Percentiles rank a stretch among this genome's conserved stretches.
Conservation (phyloP, 2,329 filamentous ascomycete species). For the Penicillium palitans region DNA sequence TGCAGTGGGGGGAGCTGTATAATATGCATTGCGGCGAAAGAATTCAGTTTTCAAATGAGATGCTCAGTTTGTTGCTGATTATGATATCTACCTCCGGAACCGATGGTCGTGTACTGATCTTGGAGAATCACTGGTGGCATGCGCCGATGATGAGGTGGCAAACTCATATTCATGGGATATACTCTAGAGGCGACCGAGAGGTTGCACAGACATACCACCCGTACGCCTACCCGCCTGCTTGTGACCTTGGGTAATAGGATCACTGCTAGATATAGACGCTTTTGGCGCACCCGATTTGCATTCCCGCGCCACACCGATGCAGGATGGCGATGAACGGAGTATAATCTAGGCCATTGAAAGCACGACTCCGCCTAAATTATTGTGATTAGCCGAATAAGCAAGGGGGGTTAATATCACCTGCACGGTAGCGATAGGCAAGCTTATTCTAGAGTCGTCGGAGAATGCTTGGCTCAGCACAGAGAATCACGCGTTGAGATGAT, state of each 20-base stretch:
- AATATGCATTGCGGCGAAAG: conserved; percentile 23
- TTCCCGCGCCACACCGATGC: conserved; percentile 4
- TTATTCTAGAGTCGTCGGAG: neutral
- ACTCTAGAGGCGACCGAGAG: neutral
- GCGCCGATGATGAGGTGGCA: neutral
- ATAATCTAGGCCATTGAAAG: neutral
- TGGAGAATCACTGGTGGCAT: neutral
- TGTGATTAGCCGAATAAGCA: neutral
- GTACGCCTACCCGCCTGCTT: neutral
- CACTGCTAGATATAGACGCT: neutral
- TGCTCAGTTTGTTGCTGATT: conserved; percentile 2
- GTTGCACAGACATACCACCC: neutral
- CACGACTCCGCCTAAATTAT: neutral
- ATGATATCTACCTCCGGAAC: neutral
- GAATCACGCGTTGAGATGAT: neutral
- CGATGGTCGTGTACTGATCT: neutral
- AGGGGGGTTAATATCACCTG: neutral
- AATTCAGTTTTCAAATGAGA: conserved; percentile 10
- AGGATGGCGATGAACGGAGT: neutral
- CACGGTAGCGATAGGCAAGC: neutral
- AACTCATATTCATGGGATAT: neutral
- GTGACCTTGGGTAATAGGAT: neutral
- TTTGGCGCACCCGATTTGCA: neutral
- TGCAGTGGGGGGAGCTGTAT: conserved; percentile 17
- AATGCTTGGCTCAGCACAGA: neutral